phyloP scores from a whole-genome alignment of 2,329 filamentous ascomycete species.

The Botrytis pseudocinerea region DNA sequence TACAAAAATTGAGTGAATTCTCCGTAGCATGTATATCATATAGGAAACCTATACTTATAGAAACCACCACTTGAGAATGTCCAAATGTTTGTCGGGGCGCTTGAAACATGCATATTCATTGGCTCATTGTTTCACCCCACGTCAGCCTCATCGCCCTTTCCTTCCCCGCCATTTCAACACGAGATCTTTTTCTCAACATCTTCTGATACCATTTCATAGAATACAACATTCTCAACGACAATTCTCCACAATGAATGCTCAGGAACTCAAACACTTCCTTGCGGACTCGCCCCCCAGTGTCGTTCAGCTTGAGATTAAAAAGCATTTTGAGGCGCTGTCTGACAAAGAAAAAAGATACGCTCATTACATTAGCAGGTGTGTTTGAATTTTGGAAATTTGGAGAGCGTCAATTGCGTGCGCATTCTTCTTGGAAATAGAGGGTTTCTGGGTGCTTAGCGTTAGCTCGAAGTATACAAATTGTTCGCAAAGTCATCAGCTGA shows the following conservation, averaged over 20 bases:
- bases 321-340: constrained; percentile 79
- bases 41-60: neutral
- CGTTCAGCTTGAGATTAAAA: constrained; percentile 85
- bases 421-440: neutral
- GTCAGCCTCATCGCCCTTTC: constrained; percentile 16
- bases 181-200: constrained; percentile 10
- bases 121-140: constrained; percentile 20
- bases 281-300: constrained; percentile 89
- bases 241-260: constrained; percentile 52
- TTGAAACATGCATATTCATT: constrained; percentile 19
- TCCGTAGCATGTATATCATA: neutral
- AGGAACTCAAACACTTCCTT: constrained; percentile 73
- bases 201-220: constrained; percentile 28
- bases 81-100: constrained; percentile 8
- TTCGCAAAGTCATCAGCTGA: constrained; percentile 23
- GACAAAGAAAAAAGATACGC: constrained; percentile 86
- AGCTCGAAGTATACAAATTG: neutral
- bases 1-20: neutral
- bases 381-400: neutral
- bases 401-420: neutral
- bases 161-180: constrained; percentile 13
- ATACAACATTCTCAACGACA: constrained; percentile 32
- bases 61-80: neutral
- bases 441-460: neutral
- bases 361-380: constrained; percentile 80